phyloP scores from a whole-genome alignment of 2,329 filamentous ascomycete species.

The Macrophomina phaseolina region DNA sequence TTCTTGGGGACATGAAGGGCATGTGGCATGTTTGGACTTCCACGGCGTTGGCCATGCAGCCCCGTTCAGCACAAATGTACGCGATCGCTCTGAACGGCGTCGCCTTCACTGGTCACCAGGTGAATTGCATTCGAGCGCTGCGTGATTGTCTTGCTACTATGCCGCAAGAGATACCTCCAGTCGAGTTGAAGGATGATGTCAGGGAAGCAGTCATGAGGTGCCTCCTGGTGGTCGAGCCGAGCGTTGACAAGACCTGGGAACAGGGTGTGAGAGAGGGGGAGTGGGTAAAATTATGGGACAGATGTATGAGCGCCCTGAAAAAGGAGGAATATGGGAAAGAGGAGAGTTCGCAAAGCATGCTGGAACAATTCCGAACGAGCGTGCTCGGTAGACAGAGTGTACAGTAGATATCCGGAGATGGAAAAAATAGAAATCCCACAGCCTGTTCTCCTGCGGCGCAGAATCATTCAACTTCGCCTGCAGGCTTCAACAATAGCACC shows the following conservation, averaged over 20 bases:
- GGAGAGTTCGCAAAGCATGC: not conserved
- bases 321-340: not conserved
- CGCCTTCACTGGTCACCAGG: slow-evolving; percentile 51
- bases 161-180: slow-evolving; percentile 58
- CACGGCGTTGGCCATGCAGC: slow-evolving; percentile 56
- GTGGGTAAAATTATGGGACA: slow-evolving; percentile 13
- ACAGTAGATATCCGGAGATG: not conserved
- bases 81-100: slow-evolving; percentile 58
- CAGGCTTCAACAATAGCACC: no score
- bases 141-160: slow-evolving; percentile 66
- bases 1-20: slow-evolving; percentile 57
- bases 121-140: slow-evolving; percentile 55
- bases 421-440: no score
- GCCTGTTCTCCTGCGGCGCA: no score
- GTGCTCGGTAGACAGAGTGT: not conserved
- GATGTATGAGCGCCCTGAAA: not conserved
- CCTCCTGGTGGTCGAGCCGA: slow-evolving; percentile 61
- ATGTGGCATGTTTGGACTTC: slow-evolving; percentile 68
- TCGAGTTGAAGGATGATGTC: slow-evolving; percentile 54
- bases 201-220: slow-evolving; percentile 59
- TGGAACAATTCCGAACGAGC: not conserved
- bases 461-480: no score
- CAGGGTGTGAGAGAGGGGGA: not conserved
- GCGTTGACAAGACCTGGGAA: slow-evolving; percentile 44
- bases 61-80: slow-evolving; percentile 63